These are phyloP conservation scores for Haplosporangium sp. DNA, from an alignment of 371 early-diverging fungal species.

Conservation along the genomic window DNA sequence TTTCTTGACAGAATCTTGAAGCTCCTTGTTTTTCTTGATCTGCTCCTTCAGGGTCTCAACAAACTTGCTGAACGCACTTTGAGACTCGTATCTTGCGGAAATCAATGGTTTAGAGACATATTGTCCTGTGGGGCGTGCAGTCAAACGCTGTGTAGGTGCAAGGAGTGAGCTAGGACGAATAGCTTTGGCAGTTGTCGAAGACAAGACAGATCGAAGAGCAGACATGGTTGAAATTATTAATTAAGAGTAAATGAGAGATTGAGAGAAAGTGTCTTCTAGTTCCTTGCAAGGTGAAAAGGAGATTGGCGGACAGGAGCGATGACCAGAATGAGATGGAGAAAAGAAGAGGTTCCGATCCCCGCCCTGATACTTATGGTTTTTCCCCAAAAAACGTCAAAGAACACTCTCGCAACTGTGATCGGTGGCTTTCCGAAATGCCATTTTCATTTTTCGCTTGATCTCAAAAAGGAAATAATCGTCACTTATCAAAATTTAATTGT, in stretches of 20 bases:
- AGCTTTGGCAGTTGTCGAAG: slow-evolving; percentile 35
- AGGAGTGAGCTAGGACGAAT: slow-evolving; percentile 41
- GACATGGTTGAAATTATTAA: slow-evolving; percentile 35
- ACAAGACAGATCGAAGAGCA: slow-evolving; percentile 53
- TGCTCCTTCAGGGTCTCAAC: slow-evolving; percentile 90
- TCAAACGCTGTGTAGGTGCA: slow-evolving; percentile 42
- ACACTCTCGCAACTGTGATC: slow-evolving; percentile 3
- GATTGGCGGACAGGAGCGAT: neutral
- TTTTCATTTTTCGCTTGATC: slow-evolving; percentile 2
- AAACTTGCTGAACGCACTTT: slow-evolving; percentile 68
- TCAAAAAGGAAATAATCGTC: neutral
- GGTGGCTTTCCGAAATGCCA: neutral
- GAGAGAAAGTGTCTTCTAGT: neutral
- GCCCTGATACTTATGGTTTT: neutral
- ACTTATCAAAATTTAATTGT: neutral
- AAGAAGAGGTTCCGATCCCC: slow-evolving; percentile 19
- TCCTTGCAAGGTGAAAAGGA: slow-evolving; percentile 7
- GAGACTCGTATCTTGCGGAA: slow-evolving; percentile 49
- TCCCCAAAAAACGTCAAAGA: neutral
- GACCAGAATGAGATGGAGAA: slow-evolving; percentile 6
- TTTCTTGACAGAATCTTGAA: slow-evolving; percentile 89
- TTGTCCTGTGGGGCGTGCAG: slow-evolving; percentile 33
- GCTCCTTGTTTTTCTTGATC: slow-evolving; percentile 92
- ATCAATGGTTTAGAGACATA: slow-evolving; percentile 37
- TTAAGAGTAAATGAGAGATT: neutral